phyloP scores from a whole-genome alignment of 306 rosid species.

The Lithocarpus polystachyus region DNA sequence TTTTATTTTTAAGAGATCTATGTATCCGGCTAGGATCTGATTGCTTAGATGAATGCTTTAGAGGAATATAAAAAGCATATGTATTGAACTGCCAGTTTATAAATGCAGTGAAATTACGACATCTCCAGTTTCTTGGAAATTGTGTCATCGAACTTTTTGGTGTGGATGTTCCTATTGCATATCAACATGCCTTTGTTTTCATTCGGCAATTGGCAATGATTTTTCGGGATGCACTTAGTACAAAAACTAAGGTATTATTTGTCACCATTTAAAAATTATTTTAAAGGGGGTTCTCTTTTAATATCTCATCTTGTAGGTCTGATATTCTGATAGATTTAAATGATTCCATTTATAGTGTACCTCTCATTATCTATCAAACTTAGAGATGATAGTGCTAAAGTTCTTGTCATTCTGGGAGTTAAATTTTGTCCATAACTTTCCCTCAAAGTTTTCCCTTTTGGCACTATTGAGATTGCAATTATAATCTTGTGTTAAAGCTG shows the following conservation, averaged over 20 bases:
- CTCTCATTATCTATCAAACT: background rate
- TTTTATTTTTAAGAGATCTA: slow-evolving; percentile 72
- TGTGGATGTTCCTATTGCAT: slow-evolving; percentile 77
- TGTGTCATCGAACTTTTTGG: slow-evolving; percentile 76
- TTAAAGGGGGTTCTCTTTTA: background rate
- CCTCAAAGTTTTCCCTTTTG: background rate
- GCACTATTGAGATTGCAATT: background rate
- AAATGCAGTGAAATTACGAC: slow-evolving; percentile 75
- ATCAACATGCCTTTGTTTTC: slow-evolving; percentile 86
- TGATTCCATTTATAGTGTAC: background rate
- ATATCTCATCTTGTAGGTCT: slow-evolving; percentile 6
- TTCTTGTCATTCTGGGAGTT: background rate
- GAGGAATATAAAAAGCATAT: slow-evolving; percentile 91
- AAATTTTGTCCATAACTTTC: background rate
- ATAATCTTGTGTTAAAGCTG: slow-evolving; percentile 15
- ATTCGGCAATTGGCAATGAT: slow-evolving; percentile 93
- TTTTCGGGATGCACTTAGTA: slow-evolving; percentile 79
- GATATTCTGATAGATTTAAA: background rate
- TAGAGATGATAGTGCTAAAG: background rate
- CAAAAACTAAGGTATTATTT: slow-evolving; percentile 76
- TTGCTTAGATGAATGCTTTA: slow-evolving; percentile 82
- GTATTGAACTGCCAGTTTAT: slow-evolving; percentile 91
- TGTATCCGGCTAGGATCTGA: slow-evolving; percentile 84
- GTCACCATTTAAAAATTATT: background rate
- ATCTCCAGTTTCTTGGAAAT: slow-evolving; percentile 76